Evolutionary conservation across 768 basidiomycete species (phyloP).

Genomic region (Leccinum subgranulosum): DNA sequence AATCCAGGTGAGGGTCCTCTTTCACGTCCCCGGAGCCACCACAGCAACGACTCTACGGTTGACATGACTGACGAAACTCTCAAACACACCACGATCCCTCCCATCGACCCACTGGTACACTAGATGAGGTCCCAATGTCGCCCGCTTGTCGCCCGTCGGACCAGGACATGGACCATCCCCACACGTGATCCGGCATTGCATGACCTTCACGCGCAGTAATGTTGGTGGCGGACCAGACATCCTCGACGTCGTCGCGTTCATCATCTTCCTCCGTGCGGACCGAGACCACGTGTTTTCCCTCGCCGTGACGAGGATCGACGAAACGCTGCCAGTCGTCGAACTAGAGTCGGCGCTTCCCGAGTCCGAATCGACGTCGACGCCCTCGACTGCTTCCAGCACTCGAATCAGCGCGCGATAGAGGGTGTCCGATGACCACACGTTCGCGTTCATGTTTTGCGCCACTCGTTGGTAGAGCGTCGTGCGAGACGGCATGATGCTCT

Average conservation of each 20-base stretch:
- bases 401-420: slow-evolving; percentile 22
- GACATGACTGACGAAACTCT: slow-evolving; percentile 68
- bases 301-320: slow-evolving; percentile 28
- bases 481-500: slow-evolving; percentile 52
- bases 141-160: slow-evolving; percentile 11
- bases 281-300: slow-evolving; percentile 65
- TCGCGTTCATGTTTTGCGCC: background rate
- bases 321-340: background rate
- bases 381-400: slow-evolving; percentile 36
- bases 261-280: slow-evolving; percentile 52
- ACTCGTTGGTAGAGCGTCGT: slow-evolving; percentile 52
- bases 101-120: slow-evolving; percentile 66
- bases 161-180: slow-evolving; percentile 11
- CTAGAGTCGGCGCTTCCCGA: background rate
- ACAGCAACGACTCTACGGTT: slow-evolving; percentile 41
- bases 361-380: slow-evolving; percentile 13
- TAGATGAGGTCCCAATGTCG: slow-evolving; percentile 6
- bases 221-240: background rate
- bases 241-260: background rate
- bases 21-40: background rate
- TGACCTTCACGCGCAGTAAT: slow-evolving; percentile 7
- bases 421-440: slow-evolving; percentile 4
- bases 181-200: slow-evolving; percentile 28
- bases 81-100: slow-evolving; percentile 52
- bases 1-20: background rate